A percentile compares a stretch with the other conserved stretches of the same genome.
Evolutionary conservation across 257 asterid genomes (phyloP).

Genomic region (Leptodermis oblonga): DNA sequence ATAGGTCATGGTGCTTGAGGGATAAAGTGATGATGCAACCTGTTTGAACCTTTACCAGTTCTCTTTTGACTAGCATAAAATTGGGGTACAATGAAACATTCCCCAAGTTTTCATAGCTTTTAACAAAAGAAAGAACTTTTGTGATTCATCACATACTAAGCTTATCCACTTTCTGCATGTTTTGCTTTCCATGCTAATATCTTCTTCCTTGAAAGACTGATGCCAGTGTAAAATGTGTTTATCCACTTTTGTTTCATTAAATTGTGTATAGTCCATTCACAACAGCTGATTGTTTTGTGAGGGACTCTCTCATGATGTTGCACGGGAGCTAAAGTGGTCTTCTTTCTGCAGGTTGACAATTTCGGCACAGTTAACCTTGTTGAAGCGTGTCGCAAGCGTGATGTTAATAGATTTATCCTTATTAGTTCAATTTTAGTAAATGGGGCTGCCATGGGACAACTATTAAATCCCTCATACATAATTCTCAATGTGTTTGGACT

Average conservation of each 20-base stretch:
- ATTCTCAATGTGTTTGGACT: constrained; percentile 85
- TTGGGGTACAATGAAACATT: background rate
- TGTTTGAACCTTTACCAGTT: background rate
- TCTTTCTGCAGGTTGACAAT: constrained; percentile 73
- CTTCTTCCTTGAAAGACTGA: background rate
- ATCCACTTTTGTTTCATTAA: background rate
- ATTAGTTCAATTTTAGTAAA: constrained; percentile 87
- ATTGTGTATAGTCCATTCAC: background rate
- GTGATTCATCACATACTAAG: background rate
- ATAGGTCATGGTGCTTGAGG: background rate
- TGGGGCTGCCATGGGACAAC: constrained; percentile 98
- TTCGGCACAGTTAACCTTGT: constrained; percentile 92
- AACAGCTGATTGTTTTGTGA: background rate
- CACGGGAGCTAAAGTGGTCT: constrained; percentile 11
- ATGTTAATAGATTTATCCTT: constrained; percentile 73
- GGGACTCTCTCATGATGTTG: background rate
- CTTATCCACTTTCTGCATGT: background rate
- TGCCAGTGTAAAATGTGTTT: background rate
- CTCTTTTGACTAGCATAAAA: background rate
- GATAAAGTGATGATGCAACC: background rate
- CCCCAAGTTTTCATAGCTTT: too few relatives aligned
- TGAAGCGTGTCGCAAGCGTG: constrained; percentile 80
- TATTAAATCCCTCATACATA: constrained; percentile 81
- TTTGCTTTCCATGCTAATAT: background rate
- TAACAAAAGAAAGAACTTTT: background rate